phyloP scores from a whole-genome alignment of 2,329 filamentous ascomycete genomes.

The Microdochium nivale region DNA sequence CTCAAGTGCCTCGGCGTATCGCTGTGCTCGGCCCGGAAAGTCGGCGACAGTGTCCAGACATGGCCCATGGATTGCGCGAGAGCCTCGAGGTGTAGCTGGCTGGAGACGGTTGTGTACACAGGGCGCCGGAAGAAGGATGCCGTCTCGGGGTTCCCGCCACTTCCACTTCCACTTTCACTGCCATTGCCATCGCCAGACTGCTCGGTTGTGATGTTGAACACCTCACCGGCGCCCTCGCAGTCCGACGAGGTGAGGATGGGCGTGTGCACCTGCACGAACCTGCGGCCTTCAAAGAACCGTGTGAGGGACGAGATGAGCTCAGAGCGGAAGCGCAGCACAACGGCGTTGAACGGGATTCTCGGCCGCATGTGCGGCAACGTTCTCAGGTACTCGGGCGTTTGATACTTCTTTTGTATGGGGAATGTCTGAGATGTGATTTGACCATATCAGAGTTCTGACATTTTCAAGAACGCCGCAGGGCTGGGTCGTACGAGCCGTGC shows the following conservation, averaged over 20 bases:
- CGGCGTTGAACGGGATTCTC: constrained; percentile 71
- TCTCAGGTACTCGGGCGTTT: constrained; percentile 80
- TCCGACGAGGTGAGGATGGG: constrained; percentile 95
- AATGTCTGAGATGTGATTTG: constrained; percentile 52
- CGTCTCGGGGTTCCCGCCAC: constrained; percentile 23
- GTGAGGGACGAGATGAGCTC: constrained; percentile 66
- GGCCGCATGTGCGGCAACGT: constrained; percentile 80
- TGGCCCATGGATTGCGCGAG: constrained; percentile 79
- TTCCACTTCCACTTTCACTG: constrained; percentile 16
- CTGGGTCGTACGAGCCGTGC: not conserved
- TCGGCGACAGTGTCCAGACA: constrained; percentile 90
- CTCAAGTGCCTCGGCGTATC: constrained; percentile 90
- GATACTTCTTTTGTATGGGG: constrained; percentile 94
- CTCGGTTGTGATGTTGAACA: constrained; percentile 56
- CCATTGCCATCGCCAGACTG: constrained; percentile 13
- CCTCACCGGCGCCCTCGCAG: constrained; percentile 92
- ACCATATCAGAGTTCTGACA: not conserved
- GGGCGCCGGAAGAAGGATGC: constrained; percentile 67
- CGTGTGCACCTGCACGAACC: constrained; percentile 79
- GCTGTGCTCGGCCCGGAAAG: constrained; percentile 87
- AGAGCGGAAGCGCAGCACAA: constrained; percentile 75
- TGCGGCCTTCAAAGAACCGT: constrained; percentile 62
- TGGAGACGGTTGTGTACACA: constrained; percentile 95
- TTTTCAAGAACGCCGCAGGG: no score
- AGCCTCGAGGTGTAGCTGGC: constrained; percentile 89